phyloP scores from a whole-genome alignment of 139 green algal genomes.

The Dunaliella sp. region DNA sequence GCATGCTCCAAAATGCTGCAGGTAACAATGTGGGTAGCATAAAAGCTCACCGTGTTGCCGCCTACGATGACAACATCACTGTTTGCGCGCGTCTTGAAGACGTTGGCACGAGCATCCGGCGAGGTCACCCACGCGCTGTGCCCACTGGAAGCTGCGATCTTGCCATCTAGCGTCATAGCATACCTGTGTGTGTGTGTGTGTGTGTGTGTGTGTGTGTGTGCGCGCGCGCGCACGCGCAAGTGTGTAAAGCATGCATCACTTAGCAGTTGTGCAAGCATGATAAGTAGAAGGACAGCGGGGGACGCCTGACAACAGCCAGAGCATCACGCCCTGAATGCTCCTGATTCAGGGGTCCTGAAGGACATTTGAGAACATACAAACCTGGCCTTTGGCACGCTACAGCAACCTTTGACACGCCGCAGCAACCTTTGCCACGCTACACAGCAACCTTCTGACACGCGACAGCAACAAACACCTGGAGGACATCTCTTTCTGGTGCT shows the following conservation, averaged over 20 bases:
- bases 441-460: no score
- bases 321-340: no score
- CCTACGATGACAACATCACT: conserved; percentile 92
- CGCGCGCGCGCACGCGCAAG: not conserved
- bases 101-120: conserved; percentile 52
- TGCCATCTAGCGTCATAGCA: conserved; percentile 98
- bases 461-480: no score
- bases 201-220: conserved; percentile 15
- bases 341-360: no score
- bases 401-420: no score
- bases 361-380: no score
- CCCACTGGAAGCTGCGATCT: conserved; percentile 90
- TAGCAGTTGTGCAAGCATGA: no score
- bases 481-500: no score
- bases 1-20: no score
- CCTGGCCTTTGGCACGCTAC: no score
- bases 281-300: not conserved
- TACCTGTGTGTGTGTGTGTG: conserved; percentile 76
- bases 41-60: conserved; percentile 76
- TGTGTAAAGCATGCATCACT: not conserved
- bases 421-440: no score
- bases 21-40: no score
- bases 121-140: conserved; percentile 94
- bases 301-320: not conserved
- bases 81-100: conserved; percentile 79